Base-by-base conservation (phyloP, 83 land plant species). In the Diphasiastrum complanatum region DNA sequence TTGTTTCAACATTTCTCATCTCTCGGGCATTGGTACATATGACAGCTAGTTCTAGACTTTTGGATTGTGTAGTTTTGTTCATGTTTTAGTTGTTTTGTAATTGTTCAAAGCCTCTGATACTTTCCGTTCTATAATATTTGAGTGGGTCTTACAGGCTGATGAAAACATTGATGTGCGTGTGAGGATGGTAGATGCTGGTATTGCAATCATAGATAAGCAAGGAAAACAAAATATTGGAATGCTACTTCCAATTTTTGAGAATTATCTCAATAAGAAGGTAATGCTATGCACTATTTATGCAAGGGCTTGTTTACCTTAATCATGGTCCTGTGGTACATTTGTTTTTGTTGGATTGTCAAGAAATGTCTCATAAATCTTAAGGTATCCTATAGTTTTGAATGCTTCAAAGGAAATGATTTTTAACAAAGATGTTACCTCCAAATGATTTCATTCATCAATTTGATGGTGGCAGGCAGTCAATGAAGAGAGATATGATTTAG, bases 131-230 rank as follows among this genome's bases (percentile, higher is more conserved):
- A n/a, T n/a, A n/a, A n/a, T n/a, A n/a, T n/a, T n/a, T n/a, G n/a
- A n/a, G 43, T 38, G 8, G 43, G 14, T 30, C 29, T 11, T 54
- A 6, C 85, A 95, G 99, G 99, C 91, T 37, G 99, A 95, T 74
- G 60, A 75, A 26, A 89, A 95, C 70, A 66, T 66, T 35, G 89
- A 86, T 70, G 93, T 95, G 22, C 80, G 99, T 33, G 79, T 73
- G 23, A 85, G 84, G 78, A 95, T 95, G 99, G 86, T 89, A 51
- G 86, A 89, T 74, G 97, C 97, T 73, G 99, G 99, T 53, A 79
- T 89, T 28, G 45, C 80, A 69, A 86, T 95, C 30, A 81, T 95
- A 61, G 85, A 89, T 45, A 85, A 77, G 70, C 99, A 86, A 52
- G 99, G 99, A n/a, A 89, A 68, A 61, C 87, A 83, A 22, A 89